Evolutionary conservation across 225 moss, liverwort and hornwort genomes (phyloP).

Genomic region (Antitrichia curtipendula): DNA sequence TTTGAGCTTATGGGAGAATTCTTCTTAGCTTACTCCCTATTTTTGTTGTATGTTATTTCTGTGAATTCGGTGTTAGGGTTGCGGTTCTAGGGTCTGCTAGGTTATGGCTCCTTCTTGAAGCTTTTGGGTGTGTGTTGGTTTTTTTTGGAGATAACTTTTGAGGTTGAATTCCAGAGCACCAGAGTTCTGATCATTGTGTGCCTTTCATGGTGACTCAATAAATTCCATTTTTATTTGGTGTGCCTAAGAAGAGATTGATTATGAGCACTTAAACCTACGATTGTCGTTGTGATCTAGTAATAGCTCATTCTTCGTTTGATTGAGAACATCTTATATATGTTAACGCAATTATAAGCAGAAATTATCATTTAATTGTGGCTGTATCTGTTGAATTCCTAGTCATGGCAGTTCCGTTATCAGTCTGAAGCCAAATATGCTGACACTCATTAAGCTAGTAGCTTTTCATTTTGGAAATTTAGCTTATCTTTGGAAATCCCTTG

Average conservation of each 20-base stretch:
- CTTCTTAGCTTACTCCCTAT: background rate
- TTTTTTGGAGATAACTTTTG: background rate
- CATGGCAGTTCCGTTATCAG: background rate
- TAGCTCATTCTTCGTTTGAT: background rate
- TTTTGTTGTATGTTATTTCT: background rate
- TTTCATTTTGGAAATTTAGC: background rate
- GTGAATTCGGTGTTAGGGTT: background rate
- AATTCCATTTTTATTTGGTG: background rate
- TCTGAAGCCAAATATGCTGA: background rate
- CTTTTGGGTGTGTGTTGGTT: background rate
- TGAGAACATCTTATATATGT: background rate
- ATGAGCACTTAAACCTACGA: background rate
- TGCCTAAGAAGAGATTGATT: background rate
- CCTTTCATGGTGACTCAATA: no score
- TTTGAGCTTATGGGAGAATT: background rate
- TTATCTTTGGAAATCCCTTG: background rate
- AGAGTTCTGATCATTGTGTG: background rate
- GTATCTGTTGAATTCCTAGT: background rate
- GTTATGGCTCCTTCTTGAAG: background rate
- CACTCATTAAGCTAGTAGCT: background rate
- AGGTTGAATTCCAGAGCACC: background rate
- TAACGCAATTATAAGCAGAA: background rate
- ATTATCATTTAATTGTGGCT: background rate
- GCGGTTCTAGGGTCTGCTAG: background rate
- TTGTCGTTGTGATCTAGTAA: background rate